Conservation (phyloP, 1,284 basidiomycete genomes). For the Golubevia pallescens region DNA sequence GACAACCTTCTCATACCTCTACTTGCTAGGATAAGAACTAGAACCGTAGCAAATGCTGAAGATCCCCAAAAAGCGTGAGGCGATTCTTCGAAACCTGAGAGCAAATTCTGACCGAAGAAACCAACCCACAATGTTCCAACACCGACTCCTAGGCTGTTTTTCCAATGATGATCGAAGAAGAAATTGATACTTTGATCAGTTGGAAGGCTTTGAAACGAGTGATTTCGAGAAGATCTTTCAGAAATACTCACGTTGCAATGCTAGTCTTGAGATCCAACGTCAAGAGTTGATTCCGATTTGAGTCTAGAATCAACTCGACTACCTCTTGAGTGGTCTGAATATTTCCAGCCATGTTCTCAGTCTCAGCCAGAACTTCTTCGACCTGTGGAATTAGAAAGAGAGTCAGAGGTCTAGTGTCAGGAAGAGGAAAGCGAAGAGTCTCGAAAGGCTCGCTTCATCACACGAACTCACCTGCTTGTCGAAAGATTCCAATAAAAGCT, state of each 20-base stretch:
- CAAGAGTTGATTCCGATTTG: constrained; percentile 53
- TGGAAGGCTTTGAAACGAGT: too few species aligned
- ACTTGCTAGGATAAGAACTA: constrained; percentile 11
- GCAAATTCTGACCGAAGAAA: constrained; percentile 53
- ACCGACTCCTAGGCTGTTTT: constrained; percentile 27
- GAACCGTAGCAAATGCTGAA: background rate
- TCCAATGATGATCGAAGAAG: too few species aligned
- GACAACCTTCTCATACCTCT: constrained; percentile 30
- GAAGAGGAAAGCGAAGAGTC: background rate
- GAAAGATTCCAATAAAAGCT: constrained; percentile 52
- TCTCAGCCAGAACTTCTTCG: constrained; percentile 48
- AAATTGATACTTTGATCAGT: too few species aligned
- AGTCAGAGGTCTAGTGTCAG: background rate
- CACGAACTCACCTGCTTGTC: constrained; percentile 32
- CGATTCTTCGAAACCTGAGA: constrained; percentile 35
- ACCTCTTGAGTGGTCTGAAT: constrained; percentile 54
- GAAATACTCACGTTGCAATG: constrained; percentile 26
- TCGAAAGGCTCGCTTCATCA: background rate
- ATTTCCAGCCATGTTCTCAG: constrained; percentile 37
- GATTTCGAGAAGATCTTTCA: too few species aligned
- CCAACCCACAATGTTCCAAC: constrained; percentile 47
- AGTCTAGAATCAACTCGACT: constrained; percentile 56
- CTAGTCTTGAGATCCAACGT: constrained; percentile 43
- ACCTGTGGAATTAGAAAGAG: constrained; percentile 9
- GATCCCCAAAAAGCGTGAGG: constrained; percentile 32